phyloP scores from a whole-genome alignment of 768 basidiomycete species.

The Tulasnella sp. region DNA sequence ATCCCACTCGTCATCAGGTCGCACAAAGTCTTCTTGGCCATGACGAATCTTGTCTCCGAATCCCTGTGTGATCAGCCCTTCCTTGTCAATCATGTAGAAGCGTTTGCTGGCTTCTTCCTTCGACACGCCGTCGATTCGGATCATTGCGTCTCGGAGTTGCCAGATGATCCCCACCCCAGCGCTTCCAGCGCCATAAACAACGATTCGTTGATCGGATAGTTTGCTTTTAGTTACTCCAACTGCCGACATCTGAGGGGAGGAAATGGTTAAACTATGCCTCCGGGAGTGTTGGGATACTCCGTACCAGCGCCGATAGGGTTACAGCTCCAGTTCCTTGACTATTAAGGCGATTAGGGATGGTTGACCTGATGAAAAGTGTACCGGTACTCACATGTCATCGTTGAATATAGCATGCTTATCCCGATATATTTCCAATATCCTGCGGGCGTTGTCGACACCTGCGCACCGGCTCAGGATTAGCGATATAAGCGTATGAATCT shows the following conservation, averaged over 20 bases:
- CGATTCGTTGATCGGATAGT: slow-evolving; percentile 68
- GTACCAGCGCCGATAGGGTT: slow-evolving; percentile 54
- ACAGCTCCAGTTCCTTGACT: slow-evolving; percentile 78
- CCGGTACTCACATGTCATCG: slow-evolving; percentile 66
- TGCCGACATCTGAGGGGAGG: slow-evolving; percentile 47
- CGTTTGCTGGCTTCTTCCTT: slow-evolving; percentile 54
- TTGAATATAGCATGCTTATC: slow-evolving; percentile 71
- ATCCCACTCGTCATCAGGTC: slow-evolving; percentile 56
- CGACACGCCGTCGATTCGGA: slow-evolving; percentile 45
- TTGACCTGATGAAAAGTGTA: slow-evolving; percentile 26
- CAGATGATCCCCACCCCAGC: slow-evolving; percentile 63
- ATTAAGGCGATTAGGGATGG: background rate
- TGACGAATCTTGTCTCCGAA: slow-evolving; percentile 45
- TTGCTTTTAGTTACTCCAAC: slow-evolving; percentile 59
- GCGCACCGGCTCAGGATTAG: background rate
- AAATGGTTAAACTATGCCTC: background rate
- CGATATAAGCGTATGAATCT: background rate
- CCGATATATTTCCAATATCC: slow-evolving; percentile 58
- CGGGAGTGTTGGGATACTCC: background rate
- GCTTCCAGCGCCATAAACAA: slow-evolving; percentile 68
- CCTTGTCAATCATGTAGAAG: slow-evolving; percentile 71
- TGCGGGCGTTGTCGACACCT: slow-evolving; percentile 67
- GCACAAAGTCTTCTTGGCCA: slow-evolving; percentile 48
- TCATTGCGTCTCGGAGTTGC: slow-evolving; percentile 74
- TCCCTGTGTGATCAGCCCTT: slow-evolving; percentile 53